Evolutionary conservation across 768 basidiomycete genomes (phyloP), one percentile per base, ranked within the genome.

Genomic region (Hericium coralloides): DNA sequence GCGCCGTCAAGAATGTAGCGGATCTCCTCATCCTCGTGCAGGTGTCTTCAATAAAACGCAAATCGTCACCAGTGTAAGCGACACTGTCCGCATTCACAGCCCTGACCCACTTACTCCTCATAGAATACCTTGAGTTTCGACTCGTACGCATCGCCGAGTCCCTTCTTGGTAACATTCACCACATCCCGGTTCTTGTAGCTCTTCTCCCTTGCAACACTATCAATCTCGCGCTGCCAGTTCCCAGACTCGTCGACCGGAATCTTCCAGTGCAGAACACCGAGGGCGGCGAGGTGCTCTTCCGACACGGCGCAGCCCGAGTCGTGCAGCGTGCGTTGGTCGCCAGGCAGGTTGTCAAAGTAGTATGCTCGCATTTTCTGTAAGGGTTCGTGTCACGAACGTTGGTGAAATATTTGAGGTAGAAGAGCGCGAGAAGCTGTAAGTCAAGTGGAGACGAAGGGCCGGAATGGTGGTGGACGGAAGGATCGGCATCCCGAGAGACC

Each of bases 21-120:
- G 65, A 95, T 94, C 70, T 97, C 94, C 66, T 97, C 92, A 64
- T 97, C 94, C 69, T 97, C 92, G 64, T 95, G 93, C 76, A 97
- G 80, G 65, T 95, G 92, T 64, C 89, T 91, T 60, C 9, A 26
- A 26, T 0, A 23, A 50, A 26, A 14, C 26, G 9, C 9, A 14
- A 4, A 20, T 20, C 22, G 22, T 15, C 12, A 18, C 12, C 52
- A 37, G n/a, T 14, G 23, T 12, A 6, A 15, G 6, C 41, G 39
- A n/a, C 17, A n/a, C n/a, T 41, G 15, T 20, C 36, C 45, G 18
- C 0, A 4, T 3, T 53, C 17, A 12, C 18, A 37, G 7, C 10
- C 15, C 20, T 25, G 5, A 48, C 15, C 22, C 31, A 61, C 64
- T 59, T 63, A 90, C 89, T 93, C 91, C 55, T 85, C 75, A 64